phyloP scores from a whole-genome alignment of 352 stramenopile species.

The Globisporangium takayamanum region DNA sequence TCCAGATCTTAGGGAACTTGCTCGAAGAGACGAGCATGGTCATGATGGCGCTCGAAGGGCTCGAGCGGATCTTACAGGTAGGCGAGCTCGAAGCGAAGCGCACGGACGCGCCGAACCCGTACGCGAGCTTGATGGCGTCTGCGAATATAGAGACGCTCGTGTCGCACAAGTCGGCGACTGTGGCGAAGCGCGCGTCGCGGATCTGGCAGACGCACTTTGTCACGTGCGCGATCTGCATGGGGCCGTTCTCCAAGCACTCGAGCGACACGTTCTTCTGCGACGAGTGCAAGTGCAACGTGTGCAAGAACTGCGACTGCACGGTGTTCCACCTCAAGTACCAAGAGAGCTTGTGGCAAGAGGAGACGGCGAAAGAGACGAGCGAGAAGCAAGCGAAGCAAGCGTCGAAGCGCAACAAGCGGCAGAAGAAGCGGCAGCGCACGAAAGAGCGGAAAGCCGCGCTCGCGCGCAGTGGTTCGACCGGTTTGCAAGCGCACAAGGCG shows the following conservation, averaged over 20 bases:
- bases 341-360: constrained; percentile 91
- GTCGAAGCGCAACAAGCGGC: constrained; percentile 78
- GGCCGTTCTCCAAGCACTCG: constrained; percentile 93
- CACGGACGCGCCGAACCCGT: constrained; percentile 81
- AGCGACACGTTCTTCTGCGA: constrained; percentile 94
- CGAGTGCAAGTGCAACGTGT: constrained; percentile 98
- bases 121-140: constrained; percentile 85
- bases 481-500: too few relatives aligned
- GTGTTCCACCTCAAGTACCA: constrained; percentile 98
- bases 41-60: constrained; percentile 97
- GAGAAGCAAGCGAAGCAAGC: constrained; percentile 87
- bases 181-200: constrained; percentile 93
- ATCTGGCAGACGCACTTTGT: constrained; percentile 99
- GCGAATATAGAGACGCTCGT: constrained; percentile 92
- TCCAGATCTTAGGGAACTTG: constrained; percentile 87
- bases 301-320: constrained; percentile 95
- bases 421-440: constrained; percentile 81
- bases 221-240: constrained; percentile 94
- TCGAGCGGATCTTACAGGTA: constrained; percentile 96
- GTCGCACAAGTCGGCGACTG: constrained; percentile 91
- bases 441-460: constrained; percentile 78
- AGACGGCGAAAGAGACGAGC: constrained; percentile 89
- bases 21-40: constrained; percentile 96
- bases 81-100: constrained; percentile 87
- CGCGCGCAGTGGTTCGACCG: constrained; percentile 6